These are phyloP conservation scores for Micromonas commoda DNA, from an alignment of 139 green algal species.

Conservation along the genomic window DNA sequence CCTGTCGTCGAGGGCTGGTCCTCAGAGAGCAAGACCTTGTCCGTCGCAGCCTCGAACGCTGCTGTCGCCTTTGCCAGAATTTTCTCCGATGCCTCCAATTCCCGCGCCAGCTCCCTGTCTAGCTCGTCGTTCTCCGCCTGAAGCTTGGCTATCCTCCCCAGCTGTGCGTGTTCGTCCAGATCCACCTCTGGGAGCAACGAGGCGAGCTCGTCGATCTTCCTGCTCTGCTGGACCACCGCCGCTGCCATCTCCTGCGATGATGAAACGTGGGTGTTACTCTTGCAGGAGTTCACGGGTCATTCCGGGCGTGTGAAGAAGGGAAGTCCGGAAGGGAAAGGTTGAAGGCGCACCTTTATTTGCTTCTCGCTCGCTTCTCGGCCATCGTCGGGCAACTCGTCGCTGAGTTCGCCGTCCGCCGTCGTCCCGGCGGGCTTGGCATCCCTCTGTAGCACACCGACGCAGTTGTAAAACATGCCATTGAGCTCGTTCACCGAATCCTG, in stretches of 20 bases:
- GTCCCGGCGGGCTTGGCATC: neutral
- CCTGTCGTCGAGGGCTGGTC: neutral
- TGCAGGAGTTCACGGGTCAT: too few relatives aligned
- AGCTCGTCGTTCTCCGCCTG: constrained; percentile 3
- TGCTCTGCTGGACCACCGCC: neutral
- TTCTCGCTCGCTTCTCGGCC: neutral
- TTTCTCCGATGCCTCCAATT: neutral
- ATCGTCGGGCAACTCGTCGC: neutral
- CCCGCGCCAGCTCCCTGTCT: neutral
- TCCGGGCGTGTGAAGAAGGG: too few relatives aligned
- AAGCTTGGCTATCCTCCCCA: neutral
- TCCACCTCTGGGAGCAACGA: neutral
- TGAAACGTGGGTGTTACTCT: too few relatives aligned
- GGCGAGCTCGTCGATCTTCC: constrained; percentile 4
- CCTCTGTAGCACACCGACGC: neutral
- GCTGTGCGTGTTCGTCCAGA: neutral
- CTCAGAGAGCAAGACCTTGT: neutral
- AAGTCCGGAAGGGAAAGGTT: too few relatives aligned
- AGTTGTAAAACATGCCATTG: constrained; percentile 4
- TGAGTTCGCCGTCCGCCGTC: neutral
- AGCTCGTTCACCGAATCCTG: neutral
- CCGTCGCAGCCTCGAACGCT: neutral
- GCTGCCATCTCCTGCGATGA: constrained; percentile 14
- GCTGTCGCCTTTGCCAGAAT: neutral
- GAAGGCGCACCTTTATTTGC: too few relatives aligned